Percentiles rank a stretch among this genome's conserved stretches.
phyloP scores from a whole-genome alignment of 73 alveolate genomes.

The Symbiodinium natans region DNA sequence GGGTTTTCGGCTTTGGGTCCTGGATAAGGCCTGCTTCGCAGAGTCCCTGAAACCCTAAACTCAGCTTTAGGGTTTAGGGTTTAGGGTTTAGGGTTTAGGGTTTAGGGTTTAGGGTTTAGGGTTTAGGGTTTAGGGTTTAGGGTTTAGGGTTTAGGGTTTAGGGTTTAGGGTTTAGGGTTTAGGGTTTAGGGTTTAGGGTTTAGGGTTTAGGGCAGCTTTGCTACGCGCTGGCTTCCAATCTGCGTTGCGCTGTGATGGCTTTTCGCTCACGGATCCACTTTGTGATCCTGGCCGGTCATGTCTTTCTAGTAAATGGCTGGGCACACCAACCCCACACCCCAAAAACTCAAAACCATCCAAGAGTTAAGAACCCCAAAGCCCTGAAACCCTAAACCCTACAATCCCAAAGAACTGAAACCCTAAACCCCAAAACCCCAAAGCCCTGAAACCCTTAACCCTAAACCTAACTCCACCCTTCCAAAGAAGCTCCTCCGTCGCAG shows the following conservation, averaged over 20 bases:
- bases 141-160: no score
- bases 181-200: no score
- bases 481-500: conserved; percentile 29
- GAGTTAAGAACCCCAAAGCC: background rate
- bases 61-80: no score
- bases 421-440: background rate
- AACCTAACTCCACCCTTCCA: background rate
- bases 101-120: no score
- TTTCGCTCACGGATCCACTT: conserved; percentile 73
- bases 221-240: background rate
- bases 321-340: background rate
- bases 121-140: no score
- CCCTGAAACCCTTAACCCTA: background rate
- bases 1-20: background rate
- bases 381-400: background rate
- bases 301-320: background rate
- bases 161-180: no score
- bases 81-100: no score
- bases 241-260: conserved; percentile 1
- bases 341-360: background rate
- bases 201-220: background rate
- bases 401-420: no score
- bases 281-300: conserved; percentile 17
- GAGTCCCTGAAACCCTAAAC: no score
- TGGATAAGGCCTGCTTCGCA: background rate